These are phyloP conservation scores for Microcyclospora pomicola DNA, from an alignment of 2,329 filamentous ascomycete species.

Conservation along the genomic window DNA sequence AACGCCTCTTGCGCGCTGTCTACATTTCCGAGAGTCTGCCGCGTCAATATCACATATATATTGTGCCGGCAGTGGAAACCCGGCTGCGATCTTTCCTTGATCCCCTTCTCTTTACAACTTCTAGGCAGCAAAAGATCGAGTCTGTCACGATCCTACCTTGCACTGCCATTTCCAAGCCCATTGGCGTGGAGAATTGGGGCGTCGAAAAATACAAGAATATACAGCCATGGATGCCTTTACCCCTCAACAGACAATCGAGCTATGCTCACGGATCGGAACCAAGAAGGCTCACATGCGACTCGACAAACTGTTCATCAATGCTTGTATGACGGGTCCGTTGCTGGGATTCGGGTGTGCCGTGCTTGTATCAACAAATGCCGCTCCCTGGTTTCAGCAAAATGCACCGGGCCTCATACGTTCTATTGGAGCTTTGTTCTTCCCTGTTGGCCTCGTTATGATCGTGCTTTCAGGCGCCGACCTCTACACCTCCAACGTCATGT, in stretches of 20 bases:
- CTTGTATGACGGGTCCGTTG: slow-evolving; percentile 38
- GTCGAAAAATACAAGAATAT: too few species aligned
- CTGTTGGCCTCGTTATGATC: slow-evolving; percentile 19
- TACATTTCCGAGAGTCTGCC: too few species aligned
- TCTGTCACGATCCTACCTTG: too few species aligned
- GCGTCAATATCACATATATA: too few species aligned
- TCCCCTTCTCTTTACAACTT: too few species aligned
- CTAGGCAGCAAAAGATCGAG: too few species aligned
- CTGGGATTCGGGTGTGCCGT: slow-evolving; percentile 39
- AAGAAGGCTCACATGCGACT: slow-evolving; percentile 39
- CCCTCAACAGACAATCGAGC: slow-evolving; percentile 33
- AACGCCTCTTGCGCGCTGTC: too few species aligned
- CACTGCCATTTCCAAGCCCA: too few species aligned
- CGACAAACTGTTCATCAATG: slow-evolving; percentile 39
- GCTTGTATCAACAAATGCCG: slow-evolving; percentile 19
- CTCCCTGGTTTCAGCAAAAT: slow-evolving; percentile 20
- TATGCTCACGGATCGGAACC: slow-evolving; percentile 36
- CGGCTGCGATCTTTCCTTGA: too few species aligned
- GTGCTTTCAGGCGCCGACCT: slow-evolving; percentile 21
- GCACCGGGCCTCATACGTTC: slow-evolving; percentile 20
- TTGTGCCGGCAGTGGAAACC: too few species aligned
- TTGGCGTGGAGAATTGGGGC: too few species aligned
- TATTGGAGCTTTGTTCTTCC: slow-evolving; percentile 19
- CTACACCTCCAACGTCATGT: slow-evolving; percentile 19
- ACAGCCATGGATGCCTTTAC: neutral